Evolutionary conservation across 75 land plant genomes (phyloP).

Genomic region (Sequoia sempervirens): DNA sequence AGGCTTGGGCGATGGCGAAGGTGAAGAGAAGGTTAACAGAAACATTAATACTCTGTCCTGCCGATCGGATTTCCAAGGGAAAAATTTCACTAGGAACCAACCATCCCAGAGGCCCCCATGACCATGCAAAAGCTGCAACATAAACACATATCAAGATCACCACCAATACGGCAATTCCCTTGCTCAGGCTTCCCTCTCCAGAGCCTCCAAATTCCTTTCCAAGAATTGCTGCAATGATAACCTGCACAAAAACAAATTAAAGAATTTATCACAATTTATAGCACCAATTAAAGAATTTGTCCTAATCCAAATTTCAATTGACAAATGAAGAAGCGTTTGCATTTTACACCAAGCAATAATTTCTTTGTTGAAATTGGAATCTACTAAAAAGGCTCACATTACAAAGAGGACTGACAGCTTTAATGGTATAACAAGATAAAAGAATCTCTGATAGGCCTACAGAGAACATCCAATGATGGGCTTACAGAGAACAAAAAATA

Average conservation of each 20-base stretch:
- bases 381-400: too few species aligned
- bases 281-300: too few species aligned
- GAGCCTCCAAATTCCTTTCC: conserved; percentile 24
- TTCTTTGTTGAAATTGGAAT: too few species aligned
- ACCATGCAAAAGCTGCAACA: conserved; percentile 46
- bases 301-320: too few species aligned
- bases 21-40: conserved; percentile 51
- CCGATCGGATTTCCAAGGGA: conserved; percentile 48
- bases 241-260: conserved; percentile 7
- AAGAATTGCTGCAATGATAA: conserved; percentile 21
- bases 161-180: conserved; percentile 16
- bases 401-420: too few species aligned
- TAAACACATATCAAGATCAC: conserved; percentile 39
- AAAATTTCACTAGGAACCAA: conserved; percentile 57
- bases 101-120: conserved; percentile 62
- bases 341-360: too few species aligned
- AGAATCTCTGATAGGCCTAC: too few species aligned
- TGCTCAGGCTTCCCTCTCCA: conserved; percentile 10
- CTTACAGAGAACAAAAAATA: too few species aligned
- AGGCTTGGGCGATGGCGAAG: conserved; percentile 46
- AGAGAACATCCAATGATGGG: too few species aligned
- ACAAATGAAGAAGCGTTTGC: too few species aligned
- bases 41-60: conserved; percentile 55
- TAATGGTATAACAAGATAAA: too few species aligned
- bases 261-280: too few species aligned